Conservation (phyloP, 2,329 filamentous ascomycete genomes). For the Scedosporium apiospermum region DNA sequence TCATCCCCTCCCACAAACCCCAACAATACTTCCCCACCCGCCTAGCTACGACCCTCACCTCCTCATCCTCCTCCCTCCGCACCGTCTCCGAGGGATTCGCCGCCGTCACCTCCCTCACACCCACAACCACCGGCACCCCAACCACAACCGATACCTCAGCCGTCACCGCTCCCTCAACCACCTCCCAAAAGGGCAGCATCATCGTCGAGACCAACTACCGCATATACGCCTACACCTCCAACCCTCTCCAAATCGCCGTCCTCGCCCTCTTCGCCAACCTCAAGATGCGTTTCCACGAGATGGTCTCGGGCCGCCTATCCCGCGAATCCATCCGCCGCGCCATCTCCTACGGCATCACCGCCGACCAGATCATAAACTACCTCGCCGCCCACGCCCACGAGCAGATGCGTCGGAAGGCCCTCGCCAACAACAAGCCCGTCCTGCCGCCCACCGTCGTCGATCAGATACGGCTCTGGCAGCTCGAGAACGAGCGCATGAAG, state of each 20-base stretch:
- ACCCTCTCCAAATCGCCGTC: constrained; percentile 87
- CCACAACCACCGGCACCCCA: constrained; percentile 17
- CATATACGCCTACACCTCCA: constrained; percentile 92
- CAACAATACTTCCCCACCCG: constrained; percentile 80
- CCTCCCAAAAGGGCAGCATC: constrained; percentile 65
- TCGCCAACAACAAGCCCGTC: constrained; percentile 53
- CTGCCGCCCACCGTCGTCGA: constrained; percentile 94
- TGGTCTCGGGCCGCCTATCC: constrained; percentile 85
- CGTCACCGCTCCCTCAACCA: constrained; percentile 12
- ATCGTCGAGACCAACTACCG: constrained; percentile 98
- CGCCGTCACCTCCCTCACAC: constrained; percentile 47
- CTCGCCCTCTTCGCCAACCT: constrained; percentile 83
- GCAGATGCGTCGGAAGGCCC: constrained; percentile 68
- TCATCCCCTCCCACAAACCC: constrained; percentile 49
- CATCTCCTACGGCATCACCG: constrained; percentile 83
- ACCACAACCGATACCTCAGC: constrained; percentile 40
- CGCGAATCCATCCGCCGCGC: constrained; percentile 81
- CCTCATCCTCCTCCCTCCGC: constrained; percentile 65
- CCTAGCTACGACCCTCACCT: constrained; percentile 84
- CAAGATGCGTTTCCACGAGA: constrained; percentile 84
- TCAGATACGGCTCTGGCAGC: constrained; percentile 94
- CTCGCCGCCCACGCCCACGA: constrained; percentile 88
- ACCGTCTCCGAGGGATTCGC: constrained; percentile 60
- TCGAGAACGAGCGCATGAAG: constrained; percentile 91
- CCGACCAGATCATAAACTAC: constrained; percentile 91